phyloP scores from a whole-genome alignment of 169 alveolate genomes.

The Plasmodium cynomolgi region DNA sequence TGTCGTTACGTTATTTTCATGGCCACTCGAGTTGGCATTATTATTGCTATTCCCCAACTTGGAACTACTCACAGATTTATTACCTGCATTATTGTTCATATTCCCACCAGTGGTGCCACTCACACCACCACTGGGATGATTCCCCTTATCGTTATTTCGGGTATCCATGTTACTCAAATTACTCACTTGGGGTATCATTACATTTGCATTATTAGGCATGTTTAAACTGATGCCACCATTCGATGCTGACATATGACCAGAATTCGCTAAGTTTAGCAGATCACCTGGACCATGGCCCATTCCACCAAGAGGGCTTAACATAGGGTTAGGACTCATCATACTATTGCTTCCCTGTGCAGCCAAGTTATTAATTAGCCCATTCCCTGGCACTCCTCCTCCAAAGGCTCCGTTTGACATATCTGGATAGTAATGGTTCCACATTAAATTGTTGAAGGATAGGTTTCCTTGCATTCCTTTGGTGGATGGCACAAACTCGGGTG shows the following conservation, averaged over 20 bases:
- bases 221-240: background rate
- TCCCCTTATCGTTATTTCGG: background rate
- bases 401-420: constrained; percentile 8
- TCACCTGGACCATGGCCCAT: constrained; percentile 6
- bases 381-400: background rate
- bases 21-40: background rate
- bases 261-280: background rate
- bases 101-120: background rate
- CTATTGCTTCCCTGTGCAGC: constrained; percentile 13
- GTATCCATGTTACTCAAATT: background rate
- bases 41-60: background rate
- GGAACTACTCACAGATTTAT: background rate
- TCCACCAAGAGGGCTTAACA: constrained; percentile 2
- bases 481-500: constrained; percentile 76
- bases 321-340: constrained; percentile 16
- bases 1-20: background rate
- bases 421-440: constrained; percentile 73
- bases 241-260: background rate
- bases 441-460: constrained; percentile 25
- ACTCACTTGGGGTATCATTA: background rate
- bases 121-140: background rate
- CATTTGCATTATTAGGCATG: background rate
- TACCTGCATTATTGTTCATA: background rate
- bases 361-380: constrained; percentile 6
- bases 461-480: constrained; percentile 30